Conservation (phyloP, 129 eudicot species). For the Helianthus annuus region HanXRQr2.0-SUNRISE NC_035447.2:95041417-95041916, state of each 20-base stretch:
- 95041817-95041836: constrained; percentile 35
- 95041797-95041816: constrained; percentile 32
- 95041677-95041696: constrained; percentile 40
- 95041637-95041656: constrained; percentile 33
- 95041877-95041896: constrained; percentile 15
- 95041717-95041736: constrained; percentile 36
- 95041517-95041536: constrained; percentile 16
- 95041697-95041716: constrained; percentile 21
- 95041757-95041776: constrained; percentile 36
- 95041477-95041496: constrained; percentile 35
- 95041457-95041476: constrained; percentile 37
- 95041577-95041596: constrained; percentile 28
- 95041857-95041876: constrained; percentile 7
- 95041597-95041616: constrained; percentile 26
- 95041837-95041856: constrained; percentile 26
- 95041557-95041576: constrained; percentile 27
- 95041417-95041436: constrained; percentile 33
- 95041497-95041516: constrained; percentile 35
- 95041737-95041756: constrained; percentile 31
- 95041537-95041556: constrained; percentile 23
- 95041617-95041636: constrained; percentile 32
- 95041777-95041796: constrained; percentile 28
- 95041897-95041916: constrained; percentile 16
- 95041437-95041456: constrained; percentile 38
- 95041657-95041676: constrained; percentile 33